phyloP scores from a whole-genome alignment of 495 filamentous ascomycete genomes.

The Bacidia gigantensis region DNA sequence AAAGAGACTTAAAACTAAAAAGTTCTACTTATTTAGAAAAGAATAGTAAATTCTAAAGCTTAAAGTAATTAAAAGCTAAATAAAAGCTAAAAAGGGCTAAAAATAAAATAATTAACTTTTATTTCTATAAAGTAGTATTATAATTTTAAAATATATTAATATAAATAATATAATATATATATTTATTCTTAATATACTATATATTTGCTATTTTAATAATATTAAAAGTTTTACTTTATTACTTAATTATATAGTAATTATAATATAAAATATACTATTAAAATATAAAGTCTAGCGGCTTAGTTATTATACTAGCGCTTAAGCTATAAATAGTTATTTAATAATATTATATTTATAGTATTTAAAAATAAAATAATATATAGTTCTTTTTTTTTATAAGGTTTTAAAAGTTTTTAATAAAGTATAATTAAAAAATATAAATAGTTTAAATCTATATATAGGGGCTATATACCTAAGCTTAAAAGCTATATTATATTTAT shows the following conservation, averaged over 20 bases:
- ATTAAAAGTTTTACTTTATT: not conserved
- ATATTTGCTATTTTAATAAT: not conserved
- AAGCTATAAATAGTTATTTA: not conserved
- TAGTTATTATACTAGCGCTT: not conserved
- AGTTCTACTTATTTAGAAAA: not conserved
- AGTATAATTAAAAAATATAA: conserved; percentile 1
- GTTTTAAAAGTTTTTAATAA: not conserved
- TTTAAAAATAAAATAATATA: conserved; percentile 4
- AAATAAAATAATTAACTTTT: conserved; percentile 1
- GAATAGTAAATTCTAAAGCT: too few species aligned
- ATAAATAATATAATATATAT: not conserved
- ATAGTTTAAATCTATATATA: not conserved
- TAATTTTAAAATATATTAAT: too few species aligned
- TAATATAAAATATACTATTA: not conserved
- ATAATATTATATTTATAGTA: not conserved
- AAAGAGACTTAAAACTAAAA: not conserved
- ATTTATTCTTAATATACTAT: not conserved
- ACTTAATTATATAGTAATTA: too few species aligned
- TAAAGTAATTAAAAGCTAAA: not conserved
- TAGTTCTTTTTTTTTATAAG: conserved; percentile 3
- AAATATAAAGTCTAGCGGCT: not conserved
- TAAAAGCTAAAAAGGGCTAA: not conserved
- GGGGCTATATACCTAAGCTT: not conserved
- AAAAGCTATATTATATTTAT: not conserved
- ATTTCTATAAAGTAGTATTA: not conserved